phyloP scores from a whole-genome alignment of 129 eudicot genomes.

The Logfia minima region DNA sequence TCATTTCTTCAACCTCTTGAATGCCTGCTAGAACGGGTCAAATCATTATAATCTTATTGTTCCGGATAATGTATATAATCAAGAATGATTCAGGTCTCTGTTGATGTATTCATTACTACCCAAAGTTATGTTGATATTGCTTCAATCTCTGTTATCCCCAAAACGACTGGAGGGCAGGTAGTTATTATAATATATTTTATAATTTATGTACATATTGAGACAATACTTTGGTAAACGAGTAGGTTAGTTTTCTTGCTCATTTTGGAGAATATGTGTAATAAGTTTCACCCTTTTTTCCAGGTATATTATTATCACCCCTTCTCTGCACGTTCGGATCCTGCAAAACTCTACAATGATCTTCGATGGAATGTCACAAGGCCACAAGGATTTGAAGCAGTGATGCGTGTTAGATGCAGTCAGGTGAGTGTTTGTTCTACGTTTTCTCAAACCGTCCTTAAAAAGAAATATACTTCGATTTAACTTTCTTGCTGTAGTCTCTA shows the following conservation, averaged over 20 bases:
- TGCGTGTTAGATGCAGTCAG: constrained; percentile 98
- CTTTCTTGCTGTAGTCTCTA: not conserved
- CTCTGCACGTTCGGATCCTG: constrained; percentile 86
- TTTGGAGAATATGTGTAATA: not conserved
- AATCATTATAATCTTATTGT: not conserved
- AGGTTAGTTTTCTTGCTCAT: not conserved
- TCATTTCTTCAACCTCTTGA: not conserved
- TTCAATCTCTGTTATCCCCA: constrained; percentile 87
- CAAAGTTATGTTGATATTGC: constrained; percentile 89
- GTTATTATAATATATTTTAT: not conserved
- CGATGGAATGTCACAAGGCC: constrained; percentile 98
- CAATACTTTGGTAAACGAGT: not conserved
- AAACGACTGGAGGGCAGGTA: constrained; percentile 96
- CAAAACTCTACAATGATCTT: constrained; percentile 92
- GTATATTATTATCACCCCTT: constrained; percentile 85
- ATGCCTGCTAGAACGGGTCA: constrained; percentile 1
- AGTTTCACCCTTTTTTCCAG: constrained; percentile 39
- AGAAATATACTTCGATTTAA: not conserved
- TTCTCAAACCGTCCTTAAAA: not conserved
- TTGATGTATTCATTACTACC: constrained; percentile 82
- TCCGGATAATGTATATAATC: constrained; percentile 3
- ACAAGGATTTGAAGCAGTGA: constrained; percentile 93
- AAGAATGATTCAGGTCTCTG: constrained; percentile 63
- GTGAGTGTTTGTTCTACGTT: constrained; percentile 27
- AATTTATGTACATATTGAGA: not conserved